phyloP scores from a whole-genome alignment of 2,329 filamentous ascomycete species.

The Fusarium subtropicale region DNA sequence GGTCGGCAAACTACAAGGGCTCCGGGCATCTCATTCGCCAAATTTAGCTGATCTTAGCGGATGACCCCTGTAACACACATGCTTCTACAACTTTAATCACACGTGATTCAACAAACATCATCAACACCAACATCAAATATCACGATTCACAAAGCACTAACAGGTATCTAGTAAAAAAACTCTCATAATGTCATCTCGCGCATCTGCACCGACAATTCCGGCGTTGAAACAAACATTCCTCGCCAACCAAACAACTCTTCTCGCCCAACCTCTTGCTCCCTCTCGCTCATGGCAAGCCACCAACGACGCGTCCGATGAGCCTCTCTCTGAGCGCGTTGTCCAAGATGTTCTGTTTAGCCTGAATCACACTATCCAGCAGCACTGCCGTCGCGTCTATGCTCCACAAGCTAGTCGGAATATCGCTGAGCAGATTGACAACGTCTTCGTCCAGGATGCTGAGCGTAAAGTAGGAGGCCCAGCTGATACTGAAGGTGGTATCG shows the following conservation, averaged over 20 bases:
- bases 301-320: conserved; percentile 57
- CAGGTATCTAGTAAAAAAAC: not conserved
- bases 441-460: conserved; percentile 67
- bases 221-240: conserved; percentile 74
- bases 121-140: not conserved
- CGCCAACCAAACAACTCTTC: conserved; percentile 69
- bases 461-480: conserved; percentile 53
- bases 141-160: not conserved
- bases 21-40: not conserved
- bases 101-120: conserved; percentile 30
- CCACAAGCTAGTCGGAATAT: conserved; percentile 77
- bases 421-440: conserved; percentile 76
- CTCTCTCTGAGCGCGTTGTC: conserved; percentile 61
- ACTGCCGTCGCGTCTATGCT: conserved; percentile 73
- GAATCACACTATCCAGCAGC: conserved; percentile 72
- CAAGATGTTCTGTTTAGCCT: conserved; percentile 69
- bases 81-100: not conserved
- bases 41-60: not conserved
- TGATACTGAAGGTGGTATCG: conserved; percentile 54
- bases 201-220: conserved; percentile 64
- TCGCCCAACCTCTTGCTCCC: conserved; percentile 69
- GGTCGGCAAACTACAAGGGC: not conserved
- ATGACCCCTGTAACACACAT: not conserved
- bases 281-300: conserved; percentile 64
- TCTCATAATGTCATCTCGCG: conserved; percentile 20